Percentiles rank a stretch among this genome's conserved stretches.
These are phyloP conservation scores for Tremella yokohamensis DNA, from an alignment of 768 basidiomycete species.

Conservation along the genomic window DNA sequence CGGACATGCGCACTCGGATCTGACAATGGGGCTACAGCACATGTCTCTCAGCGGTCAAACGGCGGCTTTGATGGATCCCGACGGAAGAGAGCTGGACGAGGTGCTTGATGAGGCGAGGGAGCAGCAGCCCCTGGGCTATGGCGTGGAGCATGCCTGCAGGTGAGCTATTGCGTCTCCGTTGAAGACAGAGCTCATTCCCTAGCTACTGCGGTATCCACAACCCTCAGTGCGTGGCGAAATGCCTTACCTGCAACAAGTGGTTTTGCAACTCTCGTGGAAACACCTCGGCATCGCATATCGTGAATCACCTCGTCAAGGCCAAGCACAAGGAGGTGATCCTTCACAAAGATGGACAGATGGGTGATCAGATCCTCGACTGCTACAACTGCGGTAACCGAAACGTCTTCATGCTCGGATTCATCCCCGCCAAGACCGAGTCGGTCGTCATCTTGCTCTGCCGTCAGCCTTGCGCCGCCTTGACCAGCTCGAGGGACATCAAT, in stretches of 20 bases:
- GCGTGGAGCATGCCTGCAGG: conserved; percentile 81
- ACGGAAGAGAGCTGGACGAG: conserved; percentile 29
- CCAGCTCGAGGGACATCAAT: conserved; percentile 86
- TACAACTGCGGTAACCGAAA: conserved; percentile 99
- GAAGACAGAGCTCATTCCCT: conserved; percentile 12
- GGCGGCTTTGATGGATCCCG: not conserved
- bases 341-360: conserved; percentile 89
- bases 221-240: conserved; percentile 91
- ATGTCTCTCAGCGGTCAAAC: not conserved
- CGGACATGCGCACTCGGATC: conserved; percentile 6
- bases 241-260: conserved; percentile 51
- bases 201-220: conserved; percentile 99
- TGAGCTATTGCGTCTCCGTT: conserved; percentile 44
- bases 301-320: conserved; percentile 96
- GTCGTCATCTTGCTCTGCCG: conserved; percentile 92
- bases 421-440: conserved; percentile 97
- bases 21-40: not conserved
- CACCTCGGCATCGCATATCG: conserved; percentile 96
- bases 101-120: conserved; percentile 28
- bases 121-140: conserved; percentile 22
- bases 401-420: conserved; percentile 98
- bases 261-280: conserved; percentile 99
- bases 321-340: conserved; percentile 99
- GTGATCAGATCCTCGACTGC: conserved; percentile 97
- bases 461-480: conserved; percentile 93